These are phyloP conservation scores for Candida berthetii DNA, from an alignment of 805 yeast genomes.

Conservation along the genomic window DNA sequence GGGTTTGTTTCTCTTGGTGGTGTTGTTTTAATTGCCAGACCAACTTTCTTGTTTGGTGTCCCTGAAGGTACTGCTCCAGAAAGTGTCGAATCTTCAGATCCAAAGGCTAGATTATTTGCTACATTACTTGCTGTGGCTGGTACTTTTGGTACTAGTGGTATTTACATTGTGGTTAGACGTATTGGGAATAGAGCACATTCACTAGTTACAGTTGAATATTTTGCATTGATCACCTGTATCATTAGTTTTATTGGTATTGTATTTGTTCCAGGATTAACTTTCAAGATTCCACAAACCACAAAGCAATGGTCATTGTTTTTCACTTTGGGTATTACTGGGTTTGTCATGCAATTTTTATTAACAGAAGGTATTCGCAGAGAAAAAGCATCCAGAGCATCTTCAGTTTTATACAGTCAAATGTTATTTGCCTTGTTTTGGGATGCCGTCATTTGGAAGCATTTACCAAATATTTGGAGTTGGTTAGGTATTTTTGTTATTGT, in stretches of 20 bases:
- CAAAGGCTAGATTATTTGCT: conserved; percentile 54
- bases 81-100: conserved; percentile 44
- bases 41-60: conserved; percentile 59
- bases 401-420: conserved; percentile 72
- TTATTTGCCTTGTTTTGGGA: conserved; percentile 79
- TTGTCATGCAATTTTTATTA: conserved; percentile 69
- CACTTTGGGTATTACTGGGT: conserved; percentile 70
- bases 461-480: conserved; percentile 64
- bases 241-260: conserved; percentile 48
- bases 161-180: conserved; percentile 63
- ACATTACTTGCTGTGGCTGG: conserved; percentile 59
- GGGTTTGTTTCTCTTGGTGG: conserved; percentile 66
- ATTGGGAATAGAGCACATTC: conserved; percentile 82
- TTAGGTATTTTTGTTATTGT: conserved; percentile 67
- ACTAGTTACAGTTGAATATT: conserved; percentile 69
- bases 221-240: conserved; percentile 54
- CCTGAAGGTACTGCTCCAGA: conserved; percentile 20
- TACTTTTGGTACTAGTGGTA: conserved; percentile 62
- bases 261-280: conserved; percentile 49
- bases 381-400: conserved; percentile 67
- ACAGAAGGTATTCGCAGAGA: conserved; percentile 85
- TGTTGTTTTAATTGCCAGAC: conserved; percentile 77
- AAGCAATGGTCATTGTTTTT: conserved; percentile 63
- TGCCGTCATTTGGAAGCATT: conserved; percentile 59
- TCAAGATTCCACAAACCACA: conserved; percentile 52